Conservation (phyloP, 106 monocot species). For the Triglochin maritima region DNA sequence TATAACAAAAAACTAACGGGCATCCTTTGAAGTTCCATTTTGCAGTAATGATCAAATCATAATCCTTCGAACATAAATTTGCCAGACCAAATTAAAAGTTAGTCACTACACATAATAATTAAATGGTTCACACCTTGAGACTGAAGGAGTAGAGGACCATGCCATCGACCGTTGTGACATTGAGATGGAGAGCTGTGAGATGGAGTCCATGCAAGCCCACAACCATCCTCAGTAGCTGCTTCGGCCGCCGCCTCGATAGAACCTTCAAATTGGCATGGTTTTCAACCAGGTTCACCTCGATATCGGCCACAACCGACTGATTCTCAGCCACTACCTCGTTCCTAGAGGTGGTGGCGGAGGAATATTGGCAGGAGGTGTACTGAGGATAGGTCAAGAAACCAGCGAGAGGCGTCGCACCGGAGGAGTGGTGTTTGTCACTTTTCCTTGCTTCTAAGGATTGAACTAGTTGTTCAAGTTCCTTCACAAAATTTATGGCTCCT, state of each 20-base stretch:
- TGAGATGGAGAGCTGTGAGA: slow-evolving; percentile 68
- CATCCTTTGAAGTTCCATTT: no score
- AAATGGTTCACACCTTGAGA: slow-evolving; percentile 46
- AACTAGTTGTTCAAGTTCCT: slow-evolving; percentile 63
- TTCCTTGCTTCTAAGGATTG: slow-evolving; percentile 61
- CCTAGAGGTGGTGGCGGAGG: background rate
- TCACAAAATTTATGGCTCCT: slow-evolving; percentile 73
- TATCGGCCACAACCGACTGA: slow-evolving; percentile 29
- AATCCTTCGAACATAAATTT: no score
- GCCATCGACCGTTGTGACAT: slow-evolving; percentile 44
- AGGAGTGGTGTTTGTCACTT: slow-evolving; percentile 7
- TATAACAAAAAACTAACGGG: no score
- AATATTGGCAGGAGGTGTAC: slow-evolving; percentile 18
- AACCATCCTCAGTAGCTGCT: slow-evolving; percentile 56
- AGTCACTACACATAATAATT: no score
- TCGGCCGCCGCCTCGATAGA: slow-evolving; percentile 37
- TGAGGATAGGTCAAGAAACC: slow-evolving; percentile 54
- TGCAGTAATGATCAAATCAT: no score
- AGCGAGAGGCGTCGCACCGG: slow-evolving; percentile 13
- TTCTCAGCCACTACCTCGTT: slow-evolving; percentile 12
- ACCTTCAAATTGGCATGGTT: slow-evolving; percentile 79
- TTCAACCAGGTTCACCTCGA: slow-evolving; percentile 81
- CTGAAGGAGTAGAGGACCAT: slow-evolving; percentile 73
- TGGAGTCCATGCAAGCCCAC: slow-evolving; percentile 44
- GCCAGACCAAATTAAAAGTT: no score